Evolutionary conservation across 768 basidiomycete genomes (phyloP), one percentile per base, ranked within the genome.

Genomic region (Clitopilus passeckerianus): DNA sequence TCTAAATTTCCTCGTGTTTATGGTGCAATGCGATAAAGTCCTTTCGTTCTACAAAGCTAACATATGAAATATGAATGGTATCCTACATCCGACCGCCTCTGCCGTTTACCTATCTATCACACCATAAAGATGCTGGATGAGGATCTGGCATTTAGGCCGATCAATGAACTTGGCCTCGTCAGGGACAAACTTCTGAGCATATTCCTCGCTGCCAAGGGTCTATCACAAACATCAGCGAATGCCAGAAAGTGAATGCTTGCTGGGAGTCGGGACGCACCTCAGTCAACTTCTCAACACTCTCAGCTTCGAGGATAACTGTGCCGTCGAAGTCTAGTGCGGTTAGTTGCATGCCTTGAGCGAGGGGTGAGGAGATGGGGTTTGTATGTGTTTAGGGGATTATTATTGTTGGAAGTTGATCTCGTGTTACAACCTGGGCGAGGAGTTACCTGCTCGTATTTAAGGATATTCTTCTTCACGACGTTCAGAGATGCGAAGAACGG

Each of bases 371-470:
- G 8, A 59, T 46, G 5, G 61, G 56, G 58, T 68, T 66, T 23
- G 63, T 59, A 37, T 69, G 64, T n/a, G 63, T 64, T 69, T 72
- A 56, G 2, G 20, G n/a, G 24, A 10, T 18, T 4, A 35, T 34
- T 50, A 0, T 15, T n/a, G n/a, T n/a, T n/a, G n/a, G n/a, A n/a
- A n/a, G n/a, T n/a, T n/a, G n/a, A n/a, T n/a, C n/a, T n/a, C n/a
- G n/a, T n/a, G n/a, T n/a, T n/a, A n/a, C n/a, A n/a, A n/a, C n/a
- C n/a, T n/a, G n/a, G n/a, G n/a, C n/a, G n/a, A n/a, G n/a, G n/a
- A n/a, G n/a, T 30, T 30, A 63, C 62, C 67, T 73, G 74, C 55
- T 75, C 71, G 61, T 73, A 73, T 54, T 69, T 71, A n/a, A 72
- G 65, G 56, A 74, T 58, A 53, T 74, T 74, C 37, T 61, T 65